phyloP scores from a whole-genome alignment of 768 basidiomycete genomes.

The Brasilioporus rufonigricans region DNA sequence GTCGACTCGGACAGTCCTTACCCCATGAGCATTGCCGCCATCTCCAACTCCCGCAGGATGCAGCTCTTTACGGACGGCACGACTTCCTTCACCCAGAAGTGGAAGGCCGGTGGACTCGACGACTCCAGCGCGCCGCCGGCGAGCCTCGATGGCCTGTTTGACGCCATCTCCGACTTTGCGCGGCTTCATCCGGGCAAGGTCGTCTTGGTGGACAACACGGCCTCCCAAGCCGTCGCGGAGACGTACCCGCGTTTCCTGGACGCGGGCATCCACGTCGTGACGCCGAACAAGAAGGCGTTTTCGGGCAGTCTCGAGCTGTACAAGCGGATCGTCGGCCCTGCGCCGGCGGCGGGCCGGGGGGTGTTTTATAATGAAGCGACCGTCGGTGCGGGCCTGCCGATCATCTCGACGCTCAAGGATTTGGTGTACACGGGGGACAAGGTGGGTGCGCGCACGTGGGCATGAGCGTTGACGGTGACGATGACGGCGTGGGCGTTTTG shows the following conservation, averaged over 20 bases:
- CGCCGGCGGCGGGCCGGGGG: conserved; percentile 39
- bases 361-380: conserved; percentile 84
- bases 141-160: conserved; percentile 39
- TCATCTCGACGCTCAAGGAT: conserved; percentile 90
- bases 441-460: conserved; percentile 37
- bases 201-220: conserved; percentile 89
- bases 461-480: neutral
- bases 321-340: conserved; percentile 61
- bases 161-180: conserved; percentile 46
- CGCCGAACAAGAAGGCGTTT: conserved; percentile 97
- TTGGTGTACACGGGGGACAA: conserved; percentile 91
- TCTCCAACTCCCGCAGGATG: conserved; percentile 64
- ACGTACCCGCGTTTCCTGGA: conserved; percentile 79
- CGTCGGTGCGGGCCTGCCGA: conserved; percentile 93
- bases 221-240: conserved; percentile 75
- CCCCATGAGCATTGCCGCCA: conserved; percentile 64
- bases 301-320: conserved; percentile 72
- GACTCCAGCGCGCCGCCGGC: conserved; percentile 31
- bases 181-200: conserved; percentile 46
- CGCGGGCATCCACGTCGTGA: conserved; percentile 82
- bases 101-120: conserved; percentile 50
- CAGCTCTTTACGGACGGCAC: conserved; percentile 52
- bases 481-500: neutral
- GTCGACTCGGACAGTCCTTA: conserved; percentile 48
- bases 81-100: conserved; percentile 35